Evolutionary conservation across 2,329 filamentous ascomycete species (phyloP).

Genomic region (Penicillium thymicola): DNA sequence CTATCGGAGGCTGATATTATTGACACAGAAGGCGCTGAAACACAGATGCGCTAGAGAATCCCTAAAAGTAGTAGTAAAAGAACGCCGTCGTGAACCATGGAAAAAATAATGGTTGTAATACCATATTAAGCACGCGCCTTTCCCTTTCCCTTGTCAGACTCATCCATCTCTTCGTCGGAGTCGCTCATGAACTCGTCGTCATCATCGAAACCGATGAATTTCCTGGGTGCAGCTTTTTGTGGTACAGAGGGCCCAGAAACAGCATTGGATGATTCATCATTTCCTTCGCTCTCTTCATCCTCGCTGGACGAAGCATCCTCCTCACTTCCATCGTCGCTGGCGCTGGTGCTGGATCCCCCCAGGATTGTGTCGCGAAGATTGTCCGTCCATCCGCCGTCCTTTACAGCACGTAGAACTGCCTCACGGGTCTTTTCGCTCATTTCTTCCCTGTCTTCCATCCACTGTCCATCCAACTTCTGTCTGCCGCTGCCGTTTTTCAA

Average conservation of each 20-base stretch:
- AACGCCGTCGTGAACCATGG: slow-evolving; percentile 23
- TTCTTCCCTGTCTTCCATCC: slow-evolving; percentile 94
- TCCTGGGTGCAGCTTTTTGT: slow-evolving; percentile 30
- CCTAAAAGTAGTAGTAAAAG: slow-evolving; percentile 1
- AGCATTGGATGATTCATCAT: slow-evolving; percentile 20
- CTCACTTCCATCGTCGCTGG: slow-evolving; percentile 40
- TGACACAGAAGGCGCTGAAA: slow-evolving; percentile 11
- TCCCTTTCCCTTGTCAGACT: slow-evolving; percentile 37
- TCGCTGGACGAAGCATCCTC: slow-evolving; percentile 31
- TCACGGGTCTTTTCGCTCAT: slow-evolving; percentile 79
- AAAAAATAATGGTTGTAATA: not conserved
- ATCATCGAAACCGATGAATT: slow-evolving; percentile 49
- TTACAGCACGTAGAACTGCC: slow-evolving; percentile 69
- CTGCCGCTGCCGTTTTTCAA: slow-evolving; percentile 70
- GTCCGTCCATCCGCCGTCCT: slow-evolving; percentile 53
- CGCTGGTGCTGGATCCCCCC: slow-evolving; percentile 38
- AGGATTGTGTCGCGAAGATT: slow-evolving; percentile 38
- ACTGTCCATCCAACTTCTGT: slow-evolving; percentile 73
- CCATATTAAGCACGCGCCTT: slow-evolving; percentile 31
- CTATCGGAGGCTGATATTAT: not conserved
- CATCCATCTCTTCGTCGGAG: slow-evolving; percentile 33
- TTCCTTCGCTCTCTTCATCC: slow-evolving; percentile 40
- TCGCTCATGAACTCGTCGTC: slow-evolving; percentile 48
- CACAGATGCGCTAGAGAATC: slow-evolving; percentile 6
- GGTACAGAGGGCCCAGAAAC: slow-evolving; percentile 25